A percentile compares a stretch with the other conserved stretches of the same genome.
Conservation (phyloP, 192 early-diverging fungal genomes). For the Backusella macrospora region DNA sequence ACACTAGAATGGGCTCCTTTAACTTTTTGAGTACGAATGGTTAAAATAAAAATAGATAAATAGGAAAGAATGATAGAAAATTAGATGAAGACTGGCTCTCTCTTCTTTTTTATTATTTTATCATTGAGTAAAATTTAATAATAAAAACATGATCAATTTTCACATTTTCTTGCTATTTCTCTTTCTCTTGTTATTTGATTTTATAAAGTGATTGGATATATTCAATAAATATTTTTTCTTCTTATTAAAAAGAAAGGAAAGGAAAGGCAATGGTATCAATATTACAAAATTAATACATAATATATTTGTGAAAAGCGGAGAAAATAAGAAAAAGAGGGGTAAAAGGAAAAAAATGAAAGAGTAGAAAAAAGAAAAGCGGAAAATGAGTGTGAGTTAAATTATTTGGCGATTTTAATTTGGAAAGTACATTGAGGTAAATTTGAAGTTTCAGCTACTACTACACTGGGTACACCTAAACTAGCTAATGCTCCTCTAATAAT, state of each 20-base stretch:
- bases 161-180: not conserved
- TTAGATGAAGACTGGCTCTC: not conserved
- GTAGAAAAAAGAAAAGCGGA: not conserved
- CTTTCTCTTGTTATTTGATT: not conserved
- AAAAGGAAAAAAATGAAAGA: no score
- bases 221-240: not conserved
- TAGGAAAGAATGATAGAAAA: not conserved
- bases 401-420: slow-evolving; percentile 73
- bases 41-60: not conserved
- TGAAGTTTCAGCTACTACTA: slow-evolving; percentile 88
- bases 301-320: no score
- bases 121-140: not conserved
- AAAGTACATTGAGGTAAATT: slow-evolving; percentile 84
- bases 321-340: no score
- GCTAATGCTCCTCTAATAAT: slow-evolving; percentile 92
- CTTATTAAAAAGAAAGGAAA: not conserved
- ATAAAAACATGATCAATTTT: not conserved
- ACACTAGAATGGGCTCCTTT: not conserved
- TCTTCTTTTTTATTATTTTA: not conserved
- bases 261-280: not conserved
- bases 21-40: not conserved
- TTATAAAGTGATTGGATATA: not conserved
- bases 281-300: no score
- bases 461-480: slow-evolving; percentile 83
- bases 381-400: not conserved